Conservation (phyloP, 2,329 filamentous ascomycete species). For the Aspergillus sp. region DNA sequence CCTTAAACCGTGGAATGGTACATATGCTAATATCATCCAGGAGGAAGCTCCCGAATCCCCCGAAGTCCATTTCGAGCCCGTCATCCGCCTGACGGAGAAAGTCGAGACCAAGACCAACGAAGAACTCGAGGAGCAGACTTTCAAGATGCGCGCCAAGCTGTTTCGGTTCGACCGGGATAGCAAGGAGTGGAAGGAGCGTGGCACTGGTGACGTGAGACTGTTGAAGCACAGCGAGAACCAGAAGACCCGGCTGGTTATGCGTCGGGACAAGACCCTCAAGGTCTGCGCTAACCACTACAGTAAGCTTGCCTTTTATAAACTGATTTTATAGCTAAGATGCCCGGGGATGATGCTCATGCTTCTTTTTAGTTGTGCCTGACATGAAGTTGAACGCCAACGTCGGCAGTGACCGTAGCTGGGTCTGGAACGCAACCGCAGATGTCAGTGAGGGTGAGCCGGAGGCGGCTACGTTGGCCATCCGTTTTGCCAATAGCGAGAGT, state of each 20-base stretch:
- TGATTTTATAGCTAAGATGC: too few species aligned
- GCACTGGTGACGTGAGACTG: slow-evolving; percentile 89
- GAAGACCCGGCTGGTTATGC: slow-evolving; percentile 97
- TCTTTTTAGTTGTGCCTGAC: slow-evolving; percentile 71
- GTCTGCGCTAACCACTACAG: slow-evolving; percentile 99
- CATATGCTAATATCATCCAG: slow-evolving; percentile 19
- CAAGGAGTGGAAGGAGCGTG: slow-evolving; percentile 98
- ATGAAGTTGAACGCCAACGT: slow-evolving; percentile 99
- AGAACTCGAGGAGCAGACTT: slow-evolving; percentile 91
- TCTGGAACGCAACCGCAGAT: slow-evolving; percentile 97
- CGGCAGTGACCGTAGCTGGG: slow-evolving; percentile 96
- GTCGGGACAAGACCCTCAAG: slow-evolving; percentile 98
- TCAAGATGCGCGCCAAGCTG: slow-evolving; percentile 99
- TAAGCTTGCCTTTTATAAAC: slow-evolving; percentile 42
- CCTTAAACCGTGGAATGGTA: background rate
- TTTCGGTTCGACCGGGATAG: slow-evolving; percentile 93
- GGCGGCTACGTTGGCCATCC: slow-evolving; percentile 89
- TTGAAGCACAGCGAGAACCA: slow-evolving; percentile 98
- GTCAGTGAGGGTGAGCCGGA: slow-evolving; percentile 97
- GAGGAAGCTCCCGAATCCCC: slow-evolving; percentile 78
- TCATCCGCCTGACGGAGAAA: slow-evolving; percentile 92
- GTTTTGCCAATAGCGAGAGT: slow-evolving; percentile 97
- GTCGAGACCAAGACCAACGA: slow-evolving; percentile 97
- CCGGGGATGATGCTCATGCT: slow-evolving; percentile 13
- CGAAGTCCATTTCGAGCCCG: slow-evolving; percentile 94